Evolutionary conservation across 1,139 yeast genomes (phyloP).

Genomic region (Suhomyces ambrosiae): DNA sequence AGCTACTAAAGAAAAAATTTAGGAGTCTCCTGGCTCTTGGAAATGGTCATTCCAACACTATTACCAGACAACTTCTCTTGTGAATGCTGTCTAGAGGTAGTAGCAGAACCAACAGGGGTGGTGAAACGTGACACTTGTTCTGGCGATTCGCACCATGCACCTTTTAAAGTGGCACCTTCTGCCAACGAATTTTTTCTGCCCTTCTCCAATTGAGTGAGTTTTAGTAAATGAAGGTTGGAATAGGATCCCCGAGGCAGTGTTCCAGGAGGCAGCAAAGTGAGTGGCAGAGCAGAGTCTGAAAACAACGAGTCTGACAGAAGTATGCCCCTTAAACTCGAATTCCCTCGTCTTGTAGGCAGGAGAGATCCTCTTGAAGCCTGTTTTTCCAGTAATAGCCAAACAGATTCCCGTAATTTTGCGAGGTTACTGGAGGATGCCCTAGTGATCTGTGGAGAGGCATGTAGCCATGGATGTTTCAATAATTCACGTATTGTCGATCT

Average conservation of each 20-base stretch:
- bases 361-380: conserved; percentile 4
- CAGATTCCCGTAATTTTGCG: conserved; percentile 12
- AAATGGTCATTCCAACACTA: conserved; percentile 2
- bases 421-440: conserved; percentile 4
- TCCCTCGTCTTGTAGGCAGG: conserved; percentile 9
- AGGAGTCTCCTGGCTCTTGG: conserved; percentile 4
- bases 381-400: conserved; percentile 10
- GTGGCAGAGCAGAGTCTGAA: background rate
- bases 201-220: conserved; percentile 14
- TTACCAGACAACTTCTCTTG: conserved; percentile 8
- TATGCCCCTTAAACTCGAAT: background rate
- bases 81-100: conserved; percentile 18
- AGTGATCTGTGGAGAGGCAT: background rate
- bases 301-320: conserved; percentile 10
- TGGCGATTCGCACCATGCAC: conserved; percentile 36
- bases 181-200: conserved; percentile 18
- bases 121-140: conserved; percentile 31
- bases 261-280: conserved; percentile 4
- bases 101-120: conserved; percentile 24
- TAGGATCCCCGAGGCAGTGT: conserved; percentile 6
- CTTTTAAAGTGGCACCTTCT: conserved; percentile 27
- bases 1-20: conserved; percentile 7
- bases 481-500: conserved; percentile 54
- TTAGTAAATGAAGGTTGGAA: conserved; percentile 5
- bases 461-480: conserved; percentile 51